Base-by-base conservation (phyloP, 2,329 filamentous ascomycete species). In the Camillea tinctor region DNA sequence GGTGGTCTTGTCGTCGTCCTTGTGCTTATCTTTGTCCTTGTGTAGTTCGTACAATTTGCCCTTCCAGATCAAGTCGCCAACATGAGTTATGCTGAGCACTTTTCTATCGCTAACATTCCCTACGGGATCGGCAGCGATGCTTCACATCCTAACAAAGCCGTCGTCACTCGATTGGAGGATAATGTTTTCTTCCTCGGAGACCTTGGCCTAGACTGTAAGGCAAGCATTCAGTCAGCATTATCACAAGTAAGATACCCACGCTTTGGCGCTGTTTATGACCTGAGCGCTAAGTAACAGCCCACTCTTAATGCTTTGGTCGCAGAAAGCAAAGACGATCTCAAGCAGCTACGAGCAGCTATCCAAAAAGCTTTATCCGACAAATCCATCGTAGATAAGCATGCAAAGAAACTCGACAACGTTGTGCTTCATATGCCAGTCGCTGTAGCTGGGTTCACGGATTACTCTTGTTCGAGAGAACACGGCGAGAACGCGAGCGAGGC, bases 361-460 rank as follows among this genome's bases (percentile, higher is more conserved):
- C 60, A 67, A 53, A 58, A 56, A 9, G 21, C 56, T 7, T 61
- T 72, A 11, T 36, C 36, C 1, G 64, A 70, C 36, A 51, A 55
- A 4, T 53, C 60, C 1, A 50, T 62, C 7, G 22, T 72, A 6
- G 62, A 69, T 5, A 60, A 68, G 13, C 57, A 66, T 17, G 69
- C 69, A 50, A 67, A 71, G 24, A 65, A 70, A 8, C 58, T 85
- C 17, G 63, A 72, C 48, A 69, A 75, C 30, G 79, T 81, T 19
- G 72, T 72, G 3, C 71, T 85, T 64, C 81, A 87, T 66, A 68
- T 88, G 0, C 87, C 86, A 0, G 72, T 89, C 44, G 70, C 75
- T 2, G 80, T 86, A 19, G 77, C 77, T 4, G 84, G 83, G 40
- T 88, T 86, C 66, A 82, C 77, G 51, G 86, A 87, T 69, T 86